phyloP scores from a whole-genome alignment of 1,284 basidiomycete genomes.

The Albatrellus sp. region DNA sequence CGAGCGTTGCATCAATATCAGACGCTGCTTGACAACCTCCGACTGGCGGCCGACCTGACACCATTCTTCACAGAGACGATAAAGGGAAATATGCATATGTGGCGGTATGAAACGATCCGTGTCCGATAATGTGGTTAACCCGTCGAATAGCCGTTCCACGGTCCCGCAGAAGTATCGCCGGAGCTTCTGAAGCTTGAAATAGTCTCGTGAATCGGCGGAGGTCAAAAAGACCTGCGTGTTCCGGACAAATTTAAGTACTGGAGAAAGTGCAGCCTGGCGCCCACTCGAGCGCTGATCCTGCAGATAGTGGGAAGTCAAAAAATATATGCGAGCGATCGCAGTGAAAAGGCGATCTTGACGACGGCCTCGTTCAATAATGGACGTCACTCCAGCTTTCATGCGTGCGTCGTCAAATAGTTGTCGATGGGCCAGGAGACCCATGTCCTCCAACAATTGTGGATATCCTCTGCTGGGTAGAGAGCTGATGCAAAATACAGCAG shows the following conservation, averaged over 20 bases:
- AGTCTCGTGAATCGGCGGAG: conserved; percentile 61
- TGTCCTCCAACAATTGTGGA: conserved; percentile 73
- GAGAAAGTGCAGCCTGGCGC: conserved; percentile 63
- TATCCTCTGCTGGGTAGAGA: conserved; percentile 73
- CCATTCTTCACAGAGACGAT: conserved; percentile 88
- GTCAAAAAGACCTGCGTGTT: conserved; percentile 73
- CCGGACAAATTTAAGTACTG: conserved; percentile 79
- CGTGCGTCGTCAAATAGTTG: conserved; percentile 74
- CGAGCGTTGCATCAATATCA: conserved; percentile 64
- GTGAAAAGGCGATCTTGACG: conserved; percentile 78
- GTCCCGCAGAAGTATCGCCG: conserved; percentile 86
- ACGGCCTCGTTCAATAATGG: conserved; percentile 42
- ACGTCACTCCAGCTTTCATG: conserved; percentile 31
- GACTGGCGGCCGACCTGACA: conserved; percentile 75
- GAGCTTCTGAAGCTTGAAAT: conserved; percentile 71
- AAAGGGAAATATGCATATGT: conserved; percentile 71
- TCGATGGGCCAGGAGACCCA: conserved; percentile 68
- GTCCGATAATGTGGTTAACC: conserved; percentile 57
- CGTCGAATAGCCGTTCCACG: conserved; percentile 78
- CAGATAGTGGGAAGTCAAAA: conserved; percentile 71
- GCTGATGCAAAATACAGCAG: conserved; percentile 80
- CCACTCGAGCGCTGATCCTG: conserved; percentile 60
- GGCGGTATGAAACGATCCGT: conserved; percentile 69
- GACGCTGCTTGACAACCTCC: conserved; percentile 62
- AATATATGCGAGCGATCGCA: conserved; percentile 84